phyloP scores from a whole-genome alignment of 331 rosid genomes.

The Pyracantha coccinea region DNA sequence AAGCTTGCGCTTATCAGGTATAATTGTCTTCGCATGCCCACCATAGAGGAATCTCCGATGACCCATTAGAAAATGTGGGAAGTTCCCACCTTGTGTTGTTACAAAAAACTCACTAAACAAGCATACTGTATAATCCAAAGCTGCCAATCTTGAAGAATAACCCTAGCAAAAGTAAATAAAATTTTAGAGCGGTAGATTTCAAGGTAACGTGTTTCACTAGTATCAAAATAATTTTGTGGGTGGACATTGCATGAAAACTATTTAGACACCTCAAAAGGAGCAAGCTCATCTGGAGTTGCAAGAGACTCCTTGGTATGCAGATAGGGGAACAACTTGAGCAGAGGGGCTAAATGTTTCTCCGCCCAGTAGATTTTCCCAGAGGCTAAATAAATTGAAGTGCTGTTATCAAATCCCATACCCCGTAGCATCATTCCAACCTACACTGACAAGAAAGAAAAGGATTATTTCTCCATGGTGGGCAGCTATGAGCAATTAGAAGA shows the following conservation, averaged over 20 bases:
- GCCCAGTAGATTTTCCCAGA: constrained; percentile 77
- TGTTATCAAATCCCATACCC: constrained; percentile 88
- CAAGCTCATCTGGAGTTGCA: constrained; percentile 70
- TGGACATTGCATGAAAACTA: background rate
- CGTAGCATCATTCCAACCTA: constrained; percentile 96
- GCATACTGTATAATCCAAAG: constrained; percentile 83
- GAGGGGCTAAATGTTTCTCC: constrained; percentile 74
- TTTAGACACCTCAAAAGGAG: constrained; percentile 61
- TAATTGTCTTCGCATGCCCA: constrained; percentile 89
- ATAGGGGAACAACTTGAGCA: constrained; percentile 73
- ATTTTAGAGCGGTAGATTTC: background rate
- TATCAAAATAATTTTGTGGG: background rate
- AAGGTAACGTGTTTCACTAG: background rate
- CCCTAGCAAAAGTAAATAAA: constrained; percentile 35
- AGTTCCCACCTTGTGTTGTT: constrained; percentile 98
- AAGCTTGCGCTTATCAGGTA: constrained; percentile 87
- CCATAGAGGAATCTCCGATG: constrained; percentile 72
- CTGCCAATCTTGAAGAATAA: constrained; percentile 92
- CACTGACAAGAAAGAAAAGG: constrained; percentile 15
- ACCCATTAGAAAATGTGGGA: constrained; percentile 97
- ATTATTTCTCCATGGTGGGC: background rate
- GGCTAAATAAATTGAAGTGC: constrained; percentile 78
- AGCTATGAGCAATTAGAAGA: background rate
- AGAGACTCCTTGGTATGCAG: constrained; percentile 86
- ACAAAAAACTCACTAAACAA: constrained; percentile 89